phyloP scores from a whole-genome alignment of 208 protist species.

The Trypanosoma cruzi region DNA sequence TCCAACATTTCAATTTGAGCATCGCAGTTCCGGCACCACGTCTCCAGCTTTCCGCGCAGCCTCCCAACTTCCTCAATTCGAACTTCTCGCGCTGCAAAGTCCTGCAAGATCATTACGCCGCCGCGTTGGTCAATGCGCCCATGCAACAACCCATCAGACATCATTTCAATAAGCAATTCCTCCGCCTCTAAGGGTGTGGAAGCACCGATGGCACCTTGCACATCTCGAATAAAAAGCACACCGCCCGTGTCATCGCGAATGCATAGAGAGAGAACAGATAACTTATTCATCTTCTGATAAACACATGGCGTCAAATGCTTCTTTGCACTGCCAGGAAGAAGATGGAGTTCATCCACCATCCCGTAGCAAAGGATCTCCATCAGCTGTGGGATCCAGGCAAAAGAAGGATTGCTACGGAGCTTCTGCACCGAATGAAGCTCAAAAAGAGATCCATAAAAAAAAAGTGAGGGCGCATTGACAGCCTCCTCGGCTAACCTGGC shows the following conservation, averaged over 20 bases:
- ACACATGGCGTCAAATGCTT: conserved; percentile 6
- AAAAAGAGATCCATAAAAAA: conserved; percentile 54
- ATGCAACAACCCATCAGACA: conserved; percentile 42
- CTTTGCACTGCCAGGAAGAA: conserved; percentile 7
- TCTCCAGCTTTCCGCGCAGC: conserved; percentile 38
- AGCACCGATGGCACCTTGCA: conserved; percentile 27
- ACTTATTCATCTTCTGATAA: conserved; percentile 39
- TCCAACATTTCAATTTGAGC: conserved; percentile 38
- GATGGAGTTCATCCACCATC: conserved; percentile 21
- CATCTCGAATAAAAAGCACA: conserved; percentile 33
- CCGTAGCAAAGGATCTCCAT: conserved; percentile 41
- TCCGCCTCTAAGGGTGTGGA: conserved; percentile 32
- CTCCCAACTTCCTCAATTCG: conserved; percentile 24
- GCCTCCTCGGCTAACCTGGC: conserved; percentile 28
- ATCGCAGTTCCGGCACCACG: conserved; percentile 35
- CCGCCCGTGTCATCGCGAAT: conserved; percentile 10
- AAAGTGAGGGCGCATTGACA: conserved; percentile 36
- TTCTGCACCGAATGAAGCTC: conserved; percentile 13
- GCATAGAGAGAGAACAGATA: conserved; percentile 47
- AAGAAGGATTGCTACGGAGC: conserved; percentile 6
- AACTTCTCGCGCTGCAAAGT: conserved; percentile 47
- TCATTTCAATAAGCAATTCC: conserved; percentile 44
- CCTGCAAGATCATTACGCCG: conserved; percentile 36
- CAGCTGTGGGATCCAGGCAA: conserved; percentile 28
- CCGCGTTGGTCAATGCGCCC: conserved; percentile 48